Base-by-base conservation (phyloP, 2,329 filamentous ascomycete genomes). In the Trichophyton verrucosum region DNA sequence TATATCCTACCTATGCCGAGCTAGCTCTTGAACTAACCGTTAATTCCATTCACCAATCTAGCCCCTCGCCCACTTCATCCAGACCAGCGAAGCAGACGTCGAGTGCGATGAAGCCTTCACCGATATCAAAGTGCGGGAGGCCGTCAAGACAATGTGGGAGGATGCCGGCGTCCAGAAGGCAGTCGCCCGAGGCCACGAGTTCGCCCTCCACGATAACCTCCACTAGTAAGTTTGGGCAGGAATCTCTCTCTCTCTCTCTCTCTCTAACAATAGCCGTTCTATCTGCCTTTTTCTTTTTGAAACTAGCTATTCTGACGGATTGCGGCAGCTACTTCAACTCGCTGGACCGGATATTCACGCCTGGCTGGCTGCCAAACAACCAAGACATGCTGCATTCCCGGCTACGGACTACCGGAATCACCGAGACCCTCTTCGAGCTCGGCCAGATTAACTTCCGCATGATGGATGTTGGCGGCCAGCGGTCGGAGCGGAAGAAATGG, bases 401-500 rank as follows among this genome's bases (percentile, higher is more conserved):
- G 72, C 76, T 97, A 73, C 83, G 91, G 68, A 97, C 92, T 17
- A 97, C 94, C 2, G 92, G 92, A 68, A 97, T 97, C 68, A 96
- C 89, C 58, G 92, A 97, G 75, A 96, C 91, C 1, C 83, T 92
- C 64, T 97, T 97, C 74, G 90, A 95, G 73, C 82, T 95, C 13
- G 91, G 91, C 63, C 87, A 92, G 70, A 82, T 96, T 68, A 95
- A 91, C 65, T 96, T 96, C 76, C 87, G 91, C 69, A 96, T 97
- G 91, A 95, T 95, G 74, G 91, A 96, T 70, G 91, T 95, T 55
- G 91, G 91, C 72, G 91, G 91, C 61, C 91, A 96, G 73, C 82
- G 91, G 68, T 95, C 91, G 30, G 91, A 96, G 75, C 87, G 91
- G 64, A 95, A 95, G 82, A 96, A 96, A 79, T 96, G 91, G 91